phyloP scores from a whole-genome alignment of 2,329 filamentous ascomycete genomes.

The Ascochyta clinopodiicola region DNA sequence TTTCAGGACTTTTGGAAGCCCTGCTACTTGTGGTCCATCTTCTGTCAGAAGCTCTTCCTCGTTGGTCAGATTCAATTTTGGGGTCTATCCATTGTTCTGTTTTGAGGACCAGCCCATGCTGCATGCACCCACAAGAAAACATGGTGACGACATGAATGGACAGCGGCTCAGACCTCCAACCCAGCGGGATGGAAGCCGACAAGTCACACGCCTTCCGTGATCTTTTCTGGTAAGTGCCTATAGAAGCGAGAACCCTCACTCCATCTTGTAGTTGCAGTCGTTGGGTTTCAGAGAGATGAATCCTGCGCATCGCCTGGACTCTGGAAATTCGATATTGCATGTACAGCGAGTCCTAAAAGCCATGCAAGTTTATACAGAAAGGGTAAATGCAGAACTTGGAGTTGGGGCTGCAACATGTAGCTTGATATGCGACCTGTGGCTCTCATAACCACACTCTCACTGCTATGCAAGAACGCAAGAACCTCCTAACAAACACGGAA shows the following conservation, averaged over 20 bases:
- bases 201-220: not conserved
- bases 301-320: constrained; percentile 2
- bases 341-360: not conserved
- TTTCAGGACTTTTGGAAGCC: not conserved
- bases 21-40: not conserved
- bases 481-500: constrained; percentile 2
- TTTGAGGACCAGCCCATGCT: not conserved
- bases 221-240: not conserved
- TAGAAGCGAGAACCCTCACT: not conserved
- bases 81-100: not conserved
- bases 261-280: not conserved
- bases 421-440: constrained; percentile 2
- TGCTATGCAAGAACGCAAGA: not conserved
- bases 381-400: not conserved
- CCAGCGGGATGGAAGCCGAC: not conserved
- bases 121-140: not conserved
- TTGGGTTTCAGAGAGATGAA: not conserved
- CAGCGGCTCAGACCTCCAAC: not conserved
- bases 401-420: not conserved
- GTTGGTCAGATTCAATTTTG: not conserved
- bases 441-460: not conserved
- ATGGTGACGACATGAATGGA: not conserved
- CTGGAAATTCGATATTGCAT: not conserved
- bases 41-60: no score
- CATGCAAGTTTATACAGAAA: not conserved